phyloP scores from a whole-genome alignment of 768 basidiomycete genomes.

The Pleurotus cornucopiae region DNA sequence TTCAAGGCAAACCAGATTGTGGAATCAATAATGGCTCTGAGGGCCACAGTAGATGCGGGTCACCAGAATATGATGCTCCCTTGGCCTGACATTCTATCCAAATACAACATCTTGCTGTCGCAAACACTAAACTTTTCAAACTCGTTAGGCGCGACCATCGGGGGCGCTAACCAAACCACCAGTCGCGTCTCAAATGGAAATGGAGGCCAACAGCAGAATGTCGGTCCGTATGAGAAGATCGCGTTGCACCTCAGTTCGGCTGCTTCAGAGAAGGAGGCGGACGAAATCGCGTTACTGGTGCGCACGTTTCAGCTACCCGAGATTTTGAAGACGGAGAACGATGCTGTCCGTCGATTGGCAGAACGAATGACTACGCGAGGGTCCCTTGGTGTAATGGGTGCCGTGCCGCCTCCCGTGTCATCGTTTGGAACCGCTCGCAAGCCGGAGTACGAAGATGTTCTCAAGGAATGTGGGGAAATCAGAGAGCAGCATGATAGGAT shows the following conservation, averaged over 20 bases:
- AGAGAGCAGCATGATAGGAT: constrained; percentile 68
- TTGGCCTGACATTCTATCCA: constrained; percentile 84
- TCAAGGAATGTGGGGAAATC: constrained; percentile 64
- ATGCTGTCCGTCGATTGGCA: constrained; percentile 64
- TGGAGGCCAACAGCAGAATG: constrained; percentile 11
- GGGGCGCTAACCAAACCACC: constrained; percentile 15
- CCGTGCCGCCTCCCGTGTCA: constrained; percentile 25
- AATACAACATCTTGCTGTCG: constrained; percentile 81
- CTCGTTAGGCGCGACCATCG: constrained; percentile 44
- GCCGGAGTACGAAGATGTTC: constrained; percentile 58
- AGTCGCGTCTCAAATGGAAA: constrained; percentile 2
- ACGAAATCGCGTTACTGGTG: constrained; percentile 71
- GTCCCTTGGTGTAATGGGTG: constrained; percentile 41
- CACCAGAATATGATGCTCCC: constrained; percentile 61
- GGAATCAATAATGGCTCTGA: constrained; percentile 66
- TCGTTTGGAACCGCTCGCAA: constrained; percentile 21
- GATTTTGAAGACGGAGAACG: constrained; percentile 67
- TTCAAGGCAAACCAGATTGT: constrained; percentile 79
- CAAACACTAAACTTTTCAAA: constrained; percentile 78
- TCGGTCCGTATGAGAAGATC: constrained; percentile 59
- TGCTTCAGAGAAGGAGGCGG: constrained; percentile 64
- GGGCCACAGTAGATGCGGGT: constrained; percentile 57
- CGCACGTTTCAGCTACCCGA: constrained; percentile 79
- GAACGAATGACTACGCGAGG: constrained; percentile 64
- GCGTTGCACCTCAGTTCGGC: constrained; percentile 58